Conservation (phyloP, 2,329 filamentous ascomycete genomes). For the Sarocladium brachiariae region DNA sequence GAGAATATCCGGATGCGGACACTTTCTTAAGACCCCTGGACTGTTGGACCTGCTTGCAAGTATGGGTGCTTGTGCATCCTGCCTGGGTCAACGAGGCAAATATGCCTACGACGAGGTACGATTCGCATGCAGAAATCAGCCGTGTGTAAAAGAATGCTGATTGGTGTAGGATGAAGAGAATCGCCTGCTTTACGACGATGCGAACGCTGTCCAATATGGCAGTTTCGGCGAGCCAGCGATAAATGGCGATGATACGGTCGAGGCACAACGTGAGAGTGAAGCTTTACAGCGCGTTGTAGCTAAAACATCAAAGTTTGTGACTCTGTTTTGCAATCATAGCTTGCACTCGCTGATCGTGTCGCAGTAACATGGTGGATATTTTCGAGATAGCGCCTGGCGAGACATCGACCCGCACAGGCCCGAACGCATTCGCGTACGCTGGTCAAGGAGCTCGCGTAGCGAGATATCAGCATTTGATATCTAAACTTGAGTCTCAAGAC, state of each 20-base stretch:
- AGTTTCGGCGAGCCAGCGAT: slow-evolving; percentile 53
- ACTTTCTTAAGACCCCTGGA: neutral
- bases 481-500: slow-evolving; percentile 46
- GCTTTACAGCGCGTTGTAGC: slow-evolving; percentile 57
- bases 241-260: slow-evolving; percentile 51
- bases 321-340: slow-evolving; percentile 8
- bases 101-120: slow-evolving; percentile 50
- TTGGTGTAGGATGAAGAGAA: slow-evolving; percentile 48
- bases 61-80: slow-evolving; percentile 58
- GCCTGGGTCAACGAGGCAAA: slow-evolving; percentile 44
- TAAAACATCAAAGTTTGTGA: slow-evolving; percentile 54
- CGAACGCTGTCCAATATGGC: slow-evolving; percentile 52
- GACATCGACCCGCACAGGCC: slow-evolving; percentile 26
- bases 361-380: slow-evolving; percentile 60
- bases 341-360: slow-evolving; percentile 9
- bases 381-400: slow-evolving; percentile 56
- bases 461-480: slow-evolving; percentile 55
- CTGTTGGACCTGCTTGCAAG: slow-evolving; percentile 3
- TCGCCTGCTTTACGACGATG: slow-evolving; percentile 54
- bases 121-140: no score
- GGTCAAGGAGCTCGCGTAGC: slow-evolving; percentile 49
- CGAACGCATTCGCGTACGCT: slow-evolving; percentile 38
- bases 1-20: neutral
- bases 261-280: slow-evolving; percentile 57
- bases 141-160: no score